Percentiles rank a stretch among this genome's conserved stretches.
Evolutionary conservation across 2,329 filamentous ascomycete species (phyloP).

Genomic region (Fusarium cicatricum): DNA sequence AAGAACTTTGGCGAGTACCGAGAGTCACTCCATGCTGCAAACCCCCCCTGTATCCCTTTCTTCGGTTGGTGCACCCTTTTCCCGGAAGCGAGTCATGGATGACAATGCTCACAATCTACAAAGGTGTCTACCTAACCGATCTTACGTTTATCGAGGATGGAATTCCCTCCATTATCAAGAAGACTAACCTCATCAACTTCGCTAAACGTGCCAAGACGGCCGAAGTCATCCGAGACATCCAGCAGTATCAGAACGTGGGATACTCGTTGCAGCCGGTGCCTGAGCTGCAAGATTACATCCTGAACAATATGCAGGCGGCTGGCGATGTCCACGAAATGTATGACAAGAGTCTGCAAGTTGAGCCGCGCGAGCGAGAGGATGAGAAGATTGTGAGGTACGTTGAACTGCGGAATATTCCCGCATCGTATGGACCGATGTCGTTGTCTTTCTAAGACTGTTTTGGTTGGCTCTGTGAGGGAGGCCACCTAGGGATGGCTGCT

Average conservation of each 20-base stretch:
- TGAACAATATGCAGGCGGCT: slow-evolving; percentile 94
- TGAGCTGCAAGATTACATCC: slow-evolving; percentile 95
- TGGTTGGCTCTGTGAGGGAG: slow-evolving; percentile 14
- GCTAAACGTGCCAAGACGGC: slow-evolving; percentile 98
- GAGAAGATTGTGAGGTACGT: slow-evolving; percentile 98
- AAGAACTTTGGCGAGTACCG: slow-evolving; percentile 99
- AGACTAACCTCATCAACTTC: slow-evolving; percentile 97
- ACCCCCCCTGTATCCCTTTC: slow-evolving; percentile 97
- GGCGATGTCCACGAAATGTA: slow-evolving; percentile 99
- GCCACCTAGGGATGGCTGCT: slow-evolving; percentile 12
- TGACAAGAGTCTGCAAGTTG: slow-evolving; percentile 91
- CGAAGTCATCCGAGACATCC: slow-evolving; percentile 97
- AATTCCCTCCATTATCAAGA: slow-evolving; percentile 95
- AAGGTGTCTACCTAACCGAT: slow-evolving; percentile 95
- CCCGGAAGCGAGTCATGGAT: neutral
- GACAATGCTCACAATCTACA: slow-evolving; percentile 11
- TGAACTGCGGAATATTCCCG: slow-evolving; percentile 40
- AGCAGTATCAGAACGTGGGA: slow-evolving; percentile 98
- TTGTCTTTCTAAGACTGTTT: slow-evolving; percentile 33
- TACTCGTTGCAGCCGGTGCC: slow-evolving; percentile 89
- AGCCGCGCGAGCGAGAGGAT: slow-evolving; percentile 95
- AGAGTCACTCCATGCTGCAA: slow-evolving; percentile 89
- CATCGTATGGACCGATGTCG: slow-evolving; percentile 30
- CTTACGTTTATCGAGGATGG: slow-evolving; percentile 98
- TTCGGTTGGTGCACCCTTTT: slow-evolving; percentile 70